Evolutionary conservation across 176 grass and related monocot genomes (phyloP), one percentile per base, ranked within the genome.

Genomic region (Rhynchospora breviuscula): DNA sequence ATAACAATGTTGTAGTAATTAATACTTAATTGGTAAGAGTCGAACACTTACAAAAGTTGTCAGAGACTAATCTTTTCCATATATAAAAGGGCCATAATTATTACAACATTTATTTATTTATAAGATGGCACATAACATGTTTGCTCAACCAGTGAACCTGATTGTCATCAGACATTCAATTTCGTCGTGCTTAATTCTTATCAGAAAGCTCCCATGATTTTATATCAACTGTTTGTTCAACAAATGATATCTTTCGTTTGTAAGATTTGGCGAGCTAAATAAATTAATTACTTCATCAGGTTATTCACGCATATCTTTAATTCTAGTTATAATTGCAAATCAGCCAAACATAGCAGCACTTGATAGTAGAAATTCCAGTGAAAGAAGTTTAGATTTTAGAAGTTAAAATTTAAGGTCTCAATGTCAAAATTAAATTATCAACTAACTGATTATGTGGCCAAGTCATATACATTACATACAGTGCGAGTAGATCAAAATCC

Each of bases 351-450:
- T 82, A 0, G 12, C 11, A 69, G 62, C 73, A 97, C 95, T 91
- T 93, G 95, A 95, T 90, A n/a, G 89, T 21, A 74, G 10, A 85
- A 75, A 83, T 21, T 88, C 23, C 33, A 83, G 59, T 1, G 13
- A 7, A 4, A 63, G 6, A 56, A 43, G 26, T 29, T 29, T n/a
- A n/a, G n/a, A n/a, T 0, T 29, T 14, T 0, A 51, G 19, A 76
- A 76, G 53, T 26, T 54, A 21, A 54, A 29, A 8, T 26, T 26
- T 3, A 21, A 71, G 4, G n/a, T n/a, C 2, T 29, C 22, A 53
- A 63, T 67, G 46, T n/a, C 13, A 31, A 69, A 67, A 29, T 29
- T 59, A 40, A 4, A 40, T 40, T 40, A 40, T 40, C 35, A 48
- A 46, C 78, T 84, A 11, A 82, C 49, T 78, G 85, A 1, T 47